Conservation (phyloP, 495 filamentous ascomycete genomes). For the Tuber microsphaerosporum region DNA sequence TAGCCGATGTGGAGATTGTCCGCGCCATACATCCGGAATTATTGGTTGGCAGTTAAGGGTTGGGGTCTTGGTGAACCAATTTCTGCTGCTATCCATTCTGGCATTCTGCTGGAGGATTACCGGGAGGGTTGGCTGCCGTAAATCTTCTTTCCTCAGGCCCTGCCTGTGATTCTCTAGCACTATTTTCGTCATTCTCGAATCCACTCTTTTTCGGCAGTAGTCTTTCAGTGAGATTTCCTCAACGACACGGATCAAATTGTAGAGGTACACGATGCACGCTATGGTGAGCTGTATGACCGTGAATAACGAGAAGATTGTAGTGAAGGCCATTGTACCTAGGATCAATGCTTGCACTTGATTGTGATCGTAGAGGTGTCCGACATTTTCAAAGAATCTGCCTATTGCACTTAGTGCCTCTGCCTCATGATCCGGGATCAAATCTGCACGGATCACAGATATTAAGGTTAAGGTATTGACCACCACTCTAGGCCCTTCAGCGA, state of each 20-base stretch:
- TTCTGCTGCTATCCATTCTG: neutral
- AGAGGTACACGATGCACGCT: conserved; percentile 67
- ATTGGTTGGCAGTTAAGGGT: neutral
- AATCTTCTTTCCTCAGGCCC: conserved; percentile 67
- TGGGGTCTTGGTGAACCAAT: neutral
- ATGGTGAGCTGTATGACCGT: conserved; percentile 65
- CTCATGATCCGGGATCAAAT: conserved; percentile 57
- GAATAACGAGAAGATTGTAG: conserved; percentile 80
- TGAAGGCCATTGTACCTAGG: conserved; percentile 83
- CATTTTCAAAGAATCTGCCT: conserved; percentile 66
- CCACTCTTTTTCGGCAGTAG: conserved; percentile 86
- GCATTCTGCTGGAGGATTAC: conserved; percentile 28
- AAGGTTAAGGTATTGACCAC: conserved; percentile 82
- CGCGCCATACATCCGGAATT: neutral
- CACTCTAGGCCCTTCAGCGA: conserved; percentile 86
- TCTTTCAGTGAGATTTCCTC: conserved; percentile 66
- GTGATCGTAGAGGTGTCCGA: conserved; percentile 59
- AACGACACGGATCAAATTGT: conserved; percentile 86
- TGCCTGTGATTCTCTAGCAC: conserved; percentile 76
- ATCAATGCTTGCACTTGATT: conserved; percentile 73
- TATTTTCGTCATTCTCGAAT: conserved; percentile 69
- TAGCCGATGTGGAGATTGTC: neutral
- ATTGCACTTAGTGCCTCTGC: conserved; percentile 52
- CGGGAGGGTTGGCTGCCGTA: conserved; percentile 61
- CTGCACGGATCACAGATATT: conserved; percentile 65